Percentiles rank a stretch among this genome's conserved stretches.
These are phyloP conservation scores for Glaciozyma antarctica DNA, from an alignment of 768 basidiomycete species.

Conservation along the genomic window DNA sequence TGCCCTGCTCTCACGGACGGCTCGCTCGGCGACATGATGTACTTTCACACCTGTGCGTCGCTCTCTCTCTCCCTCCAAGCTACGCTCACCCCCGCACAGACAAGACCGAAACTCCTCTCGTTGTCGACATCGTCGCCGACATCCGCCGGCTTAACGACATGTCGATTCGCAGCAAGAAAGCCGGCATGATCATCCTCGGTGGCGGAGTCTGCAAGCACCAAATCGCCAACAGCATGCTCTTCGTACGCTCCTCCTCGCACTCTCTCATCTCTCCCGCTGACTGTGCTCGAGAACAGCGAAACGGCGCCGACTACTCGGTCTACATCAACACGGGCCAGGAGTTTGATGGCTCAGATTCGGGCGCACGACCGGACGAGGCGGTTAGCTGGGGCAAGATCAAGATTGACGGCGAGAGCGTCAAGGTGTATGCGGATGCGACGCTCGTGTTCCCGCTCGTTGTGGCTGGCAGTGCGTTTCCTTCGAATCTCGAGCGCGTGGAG, in stretches of 20 bases:
- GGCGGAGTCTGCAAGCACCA: constrained; percentile 99
- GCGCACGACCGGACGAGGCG: constrained; percentile 93
- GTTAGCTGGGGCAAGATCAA: constrained; percentile 98
- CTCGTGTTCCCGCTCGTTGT: constrained; percentile 91
- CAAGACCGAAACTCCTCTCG: constrained; percentile 43
- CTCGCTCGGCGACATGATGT: constrained; percentile 97
- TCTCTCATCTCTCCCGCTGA: background rate
- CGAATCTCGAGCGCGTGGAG: too few relatives aligned
- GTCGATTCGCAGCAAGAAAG: constrained; percentile 74
- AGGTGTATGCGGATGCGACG: constrained; percentile 73
- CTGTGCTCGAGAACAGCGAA: constrained; percentile 53
- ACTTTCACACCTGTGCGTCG: constrained; percentile 88
- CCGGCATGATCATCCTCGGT: constrained; percentile 96
- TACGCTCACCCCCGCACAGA: constrained; percentile 15
- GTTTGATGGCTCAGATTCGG: constrained; percentile 96
- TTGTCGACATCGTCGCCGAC: constrained; percentile 88
- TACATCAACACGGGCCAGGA: constrained; percentile 99
- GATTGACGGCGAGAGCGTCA: constrained; percentile 52
- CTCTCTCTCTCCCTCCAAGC: constrained; percentile 43
- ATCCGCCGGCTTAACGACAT: constrained; percentile 86
- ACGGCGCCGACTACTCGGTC: constrained; percentile 94
- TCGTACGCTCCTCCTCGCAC: constrained; percentile 53
- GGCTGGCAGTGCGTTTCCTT: constrained; percentile 47
- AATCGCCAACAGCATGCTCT: constrained; percentile 99
- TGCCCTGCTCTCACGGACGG: constrained; percentile 97